Conservation (phyloP, 1,284 basidiomycete species). For the Ganoderma lingzhi region DNA sequence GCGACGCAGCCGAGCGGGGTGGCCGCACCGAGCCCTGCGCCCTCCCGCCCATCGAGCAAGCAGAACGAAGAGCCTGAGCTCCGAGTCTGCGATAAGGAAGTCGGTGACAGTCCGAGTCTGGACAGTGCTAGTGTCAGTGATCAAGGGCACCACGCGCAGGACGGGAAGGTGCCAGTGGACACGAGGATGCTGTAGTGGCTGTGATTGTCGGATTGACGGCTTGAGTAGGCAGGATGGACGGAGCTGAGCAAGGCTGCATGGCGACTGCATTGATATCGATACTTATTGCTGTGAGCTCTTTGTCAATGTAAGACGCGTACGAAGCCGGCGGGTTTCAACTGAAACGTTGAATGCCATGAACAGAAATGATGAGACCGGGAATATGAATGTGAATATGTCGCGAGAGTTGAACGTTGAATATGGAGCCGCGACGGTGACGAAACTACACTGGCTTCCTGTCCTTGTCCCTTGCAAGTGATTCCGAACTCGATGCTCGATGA, state of each 20-base stretch:
- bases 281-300: background rate
- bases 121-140: background rate
- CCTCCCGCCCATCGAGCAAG: too few species aligned
- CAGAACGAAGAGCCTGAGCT: too few species aligned
- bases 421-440: background rate
- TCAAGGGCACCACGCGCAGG: background rate
- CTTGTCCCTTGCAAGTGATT: background rate
- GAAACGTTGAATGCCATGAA: background rate
- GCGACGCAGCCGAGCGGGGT: background rate
- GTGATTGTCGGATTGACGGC: background rate
- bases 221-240: background rate
- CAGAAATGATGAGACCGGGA: background rate
- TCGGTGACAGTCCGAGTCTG: background rate
- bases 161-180: background rate
- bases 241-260: background rate
- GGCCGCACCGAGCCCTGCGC: too few species aligned
- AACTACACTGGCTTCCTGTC: background rate
- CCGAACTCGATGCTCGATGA: background rate
- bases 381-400: background rate
- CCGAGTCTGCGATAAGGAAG: background rate
- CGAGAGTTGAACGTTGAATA: too few species aligned
- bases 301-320: background rate
- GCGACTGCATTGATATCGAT: background rate
- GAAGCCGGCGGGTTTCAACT: background rate
- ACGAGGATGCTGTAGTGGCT: background rate